A percentile compares a stretch with the other conserved stretches of the same genome.
These are phyloP conservation scores for Sphaerostilbella broomeana DNA, from an alignment of 2,329 filamentous ascomycete genomes.

Conservation along the genomic window DNA sequence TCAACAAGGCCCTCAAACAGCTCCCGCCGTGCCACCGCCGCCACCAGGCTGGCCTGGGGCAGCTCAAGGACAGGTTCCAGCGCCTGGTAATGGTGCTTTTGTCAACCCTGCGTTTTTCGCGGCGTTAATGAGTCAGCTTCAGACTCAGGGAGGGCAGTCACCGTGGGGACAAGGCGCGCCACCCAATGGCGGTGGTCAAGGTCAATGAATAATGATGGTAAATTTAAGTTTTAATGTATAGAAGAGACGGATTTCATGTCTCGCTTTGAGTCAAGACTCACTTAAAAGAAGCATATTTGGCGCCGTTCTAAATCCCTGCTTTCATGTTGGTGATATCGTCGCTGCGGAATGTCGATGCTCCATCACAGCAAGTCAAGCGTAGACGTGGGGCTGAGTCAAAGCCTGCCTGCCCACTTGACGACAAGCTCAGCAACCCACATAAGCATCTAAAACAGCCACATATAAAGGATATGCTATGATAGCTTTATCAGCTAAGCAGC, in stretches of 20 bases:
- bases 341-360: too few species aligned
- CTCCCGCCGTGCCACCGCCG: slow-evolving; percentile 33
- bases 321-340: too few species aligned
- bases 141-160: slow-evolving; percentile 22
- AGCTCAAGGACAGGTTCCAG: slow-evolving; percentile 25
- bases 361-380: too few species aligned
- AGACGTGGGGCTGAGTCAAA: too few species aligned
- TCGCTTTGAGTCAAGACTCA: neutral
- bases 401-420: too few species aligned
- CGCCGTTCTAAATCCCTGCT: too few species aligned
- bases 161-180: slow-evolving; percentile 11
- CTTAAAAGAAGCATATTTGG: too few species aligned
- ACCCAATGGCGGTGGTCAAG: neutral
- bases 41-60: slow-evolving; percentile 27
- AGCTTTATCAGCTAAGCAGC: too few species aligned
- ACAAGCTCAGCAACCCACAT: too few species aligned
- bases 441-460: too few species aligned
- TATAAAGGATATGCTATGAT: too few species aligned
- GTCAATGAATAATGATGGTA: neutral
- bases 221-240: neutral
- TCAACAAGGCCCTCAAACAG: slow-evolving; percentile 19
- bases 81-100: slow-evolving; percentile 36
- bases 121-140: slow-evolving; percentile 40
- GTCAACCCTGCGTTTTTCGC: slow-evolving; percentile 55
- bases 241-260: neutral